Evolutionary conservation across 768 basidiomycete species (phyloP).

Genomic region (Collybiopsis luxurians): DNA sequence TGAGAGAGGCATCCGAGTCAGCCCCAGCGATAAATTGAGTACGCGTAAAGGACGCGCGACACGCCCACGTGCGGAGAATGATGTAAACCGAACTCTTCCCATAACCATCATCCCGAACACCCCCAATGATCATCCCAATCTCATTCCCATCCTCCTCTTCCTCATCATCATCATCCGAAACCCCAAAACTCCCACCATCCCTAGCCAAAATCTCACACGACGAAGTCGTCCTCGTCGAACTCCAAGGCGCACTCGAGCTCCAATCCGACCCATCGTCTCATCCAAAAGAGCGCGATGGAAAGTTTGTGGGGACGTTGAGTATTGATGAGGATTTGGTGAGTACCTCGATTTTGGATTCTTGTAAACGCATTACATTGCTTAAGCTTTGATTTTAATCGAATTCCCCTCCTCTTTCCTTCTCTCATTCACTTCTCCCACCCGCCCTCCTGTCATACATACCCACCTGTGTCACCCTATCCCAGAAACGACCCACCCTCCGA

Average conservation of each 20-base stretch:
- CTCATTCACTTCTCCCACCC: too few species aligned
- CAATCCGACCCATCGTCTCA: constrained; percentile 35
- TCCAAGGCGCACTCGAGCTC: constrained; percentile 81
- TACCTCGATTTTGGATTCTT: too few species aligned
- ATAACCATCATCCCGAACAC: not conserved
- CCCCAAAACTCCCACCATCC: constrained; percentile 54
- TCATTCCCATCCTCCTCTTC: constrained; percentile 38
- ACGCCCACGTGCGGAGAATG: too few species aligned
- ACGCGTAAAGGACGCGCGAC: too few species aligned
- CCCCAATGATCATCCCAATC: constrained; percentile 66
- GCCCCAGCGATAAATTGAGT: too few species aligned
- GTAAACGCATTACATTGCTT: constrained; percentile 5
- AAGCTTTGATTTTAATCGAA: not conserved
- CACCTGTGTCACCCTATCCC: too few species aligned
- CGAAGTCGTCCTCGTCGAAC: constrained; percentile 80
- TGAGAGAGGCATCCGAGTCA: too few species aligned
- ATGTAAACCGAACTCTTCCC: not conserved
- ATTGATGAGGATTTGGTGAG: constrained; percentile 60
- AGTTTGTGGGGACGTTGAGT: constrained; percentile 74
- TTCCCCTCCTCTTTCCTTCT: too few species aligned
- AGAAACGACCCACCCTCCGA: constrained; percentile 76
- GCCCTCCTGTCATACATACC: too few species aligned
- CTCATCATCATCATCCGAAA: constrained; percentile 28
- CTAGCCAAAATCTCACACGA: constrained; percentile 75
- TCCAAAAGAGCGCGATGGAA: constrained; percentile 56